Percentiles rank a stretch among this genome's conserved stretches.
These are phyloP conservation scores for Roridomyces roridus DNA, from an alignment of 768 basidiomycete species.

Conservation along the genomic window DNA sequence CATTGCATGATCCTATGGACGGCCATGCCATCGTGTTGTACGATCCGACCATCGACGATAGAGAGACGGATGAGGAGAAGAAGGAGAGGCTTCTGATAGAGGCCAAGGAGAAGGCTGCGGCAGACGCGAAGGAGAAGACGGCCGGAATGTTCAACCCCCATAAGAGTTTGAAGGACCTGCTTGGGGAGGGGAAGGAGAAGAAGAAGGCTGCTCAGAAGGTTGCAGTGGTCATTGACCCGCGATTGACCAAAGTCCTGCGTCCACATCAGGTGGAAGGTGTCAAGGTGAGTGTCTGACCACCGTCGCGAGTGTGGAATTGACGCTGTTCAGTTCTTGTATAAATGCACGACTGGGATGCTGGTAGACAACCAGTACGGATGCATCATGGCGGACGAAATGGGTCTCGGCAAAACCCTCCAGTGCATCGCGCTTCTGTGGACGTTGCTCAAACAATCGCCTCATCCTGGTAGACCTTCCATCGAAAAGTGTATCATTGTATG, in stretches of 20 bases:
- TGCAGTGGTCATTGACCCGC: slow-evolving; percentile 95
- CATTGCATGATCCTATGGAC: slow-evolving; percentile 96
- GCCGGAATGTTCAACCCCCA: slow-evolving; percentile 87
- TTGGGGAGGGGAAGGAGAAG: slow-evolving; percentile 75
- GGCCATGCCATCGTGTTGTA: slow-evolving; percentile 98
- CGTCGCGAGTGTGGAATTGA: slow-evolving; percentile 4
- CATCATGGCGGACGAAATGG: slow-evolving; percentile 99
- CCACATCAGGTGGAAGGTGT: slow-evolving; percentile 99
- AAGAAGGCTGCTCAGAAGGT: slow-evolving; percentile 78
- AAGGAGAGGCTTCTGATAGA: slow-evolving; percentile 78
- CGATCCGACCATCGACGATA: slow-evolving; percentile 93
- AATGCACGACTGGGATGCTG: slow-evolving; percentile 92
- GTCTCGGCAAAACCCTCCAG: slow-evolving; percentile 89
- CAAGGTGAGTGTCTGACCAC: slow-evolving; percentile 62
- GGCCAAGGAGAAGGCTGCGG: slow-evolving; percentile 63
- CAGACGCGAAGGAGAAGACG: slow-evolving; percentile 73
- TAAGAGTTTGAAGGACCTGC: slow-evolving; percentile 82
- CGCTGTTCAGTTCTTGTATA: slow-evolving; percentile 82
- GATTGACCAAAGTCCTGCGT: slow-evolving; percentile 83
- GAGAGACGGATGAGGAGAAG: slow-evolving; percentile 88
- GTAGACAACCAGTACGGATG: slow-evolving; percentile 92
- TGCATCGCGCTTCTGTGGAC: slow-evolving; percentile 98
- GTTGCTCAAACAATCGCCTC: slow-evolving; percentile 92
- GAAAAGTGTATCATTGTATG: slow-evolving; percentile 99
- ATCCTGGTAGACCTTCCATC: slow-evolving; percentile 83